These are phyloP conservation scores for Melampsora abietis-canadensis DNA, from an alignment of 1,284 basidiomycete genomes.

Conservation along the genomic window DNA sequence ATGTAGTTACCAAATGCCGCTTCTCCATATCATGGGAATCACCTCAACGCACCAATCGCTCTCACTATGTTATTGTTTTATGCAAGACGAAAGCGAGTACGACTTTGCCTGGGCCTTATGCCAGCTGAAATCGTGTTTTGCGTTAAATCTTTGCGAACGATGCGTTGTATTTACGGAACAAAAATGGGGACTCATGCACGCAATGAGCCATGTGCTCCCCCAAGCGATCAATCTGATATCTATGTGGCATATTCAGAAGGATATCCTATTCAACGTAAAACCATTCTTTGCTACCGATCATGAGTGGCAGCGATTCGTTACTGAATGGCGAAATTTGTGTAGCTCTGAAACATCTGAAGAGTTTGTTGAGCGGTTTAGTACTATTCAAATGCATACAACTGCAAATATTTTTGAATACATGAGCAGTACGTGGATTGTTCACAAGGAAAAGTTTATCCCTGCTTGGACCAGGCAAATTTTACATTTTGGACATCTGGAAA, in stretches of 20 bases:
- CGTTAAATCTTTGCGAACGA: no score
- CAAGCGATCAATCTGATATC: not conserved
- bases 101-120: not conserved
- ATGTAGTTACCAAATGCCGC: not conserved
- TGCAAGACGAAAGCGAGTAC: not conserved
- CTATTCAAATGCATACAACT: not conserved
- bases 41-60: not conserved
- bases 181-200: no score
- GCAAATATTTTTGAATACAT: not conserved
- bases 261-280: not conserved
- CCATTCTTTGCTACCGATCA: not conserved
- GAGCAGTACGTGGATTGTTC: not conserved
- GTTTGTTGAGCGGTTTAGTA: not conserved
- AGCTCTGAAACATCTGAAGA: not conserved
- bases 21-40: not conserved
- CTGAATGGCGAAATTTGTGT: not conserved
- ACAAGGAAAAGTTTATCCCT: not conserved
- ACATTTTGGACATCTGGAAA: constrained; percentile 7
- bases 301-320: not conserved
- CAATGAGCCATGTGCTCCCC: no score
- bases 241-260: not conserved
- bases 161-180: no score
- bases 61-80: not conserved
- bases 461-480: not conserved
- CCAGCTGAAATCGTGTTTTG: no score